Evolutionary conservation across 2,329 filamentous ascomycete genomes (phyloP), one percentile per base, ranked within the genome.

Genomic region (Fusarium sp.): DNA sequence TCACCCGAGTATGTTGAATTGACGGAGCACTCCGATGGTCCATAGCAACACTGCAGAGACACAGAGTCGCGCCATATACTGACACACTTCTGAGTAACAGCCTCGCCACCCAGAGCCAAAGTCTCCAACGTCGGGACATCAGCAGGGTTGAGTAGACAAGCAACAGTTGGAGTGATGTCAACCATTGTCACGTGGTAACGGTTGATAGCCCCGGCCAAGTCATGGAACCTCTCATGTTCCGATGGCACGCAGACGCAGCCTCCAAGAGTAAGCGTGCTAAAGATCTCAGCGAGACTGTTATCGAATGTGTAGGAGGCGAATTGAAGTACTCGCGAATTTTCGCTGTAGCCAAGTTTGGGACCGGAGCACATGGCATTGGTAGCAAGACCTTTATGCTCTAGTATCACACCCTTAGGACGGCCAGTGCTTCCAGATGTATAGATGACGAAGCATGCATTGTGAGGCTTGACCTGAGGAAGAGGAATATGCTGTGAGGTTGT

Each of bases 241-340:
- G 71, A 73, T 12, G 62, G 68, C 5, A 73, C 66, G 12, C 71
- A 73, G 0, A 73, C 62, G 1, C 68, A 63, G 1, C 66, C 69
- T 7, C 71, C 71, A 1, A 48, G 28, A 7, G 30, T 45, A 1
- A 73, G 41, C 0, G 68, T 73, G 6, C 21, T 61, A 47, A 70
- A 72, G 1, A 70, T 73, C 34, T 70, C 65, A 0, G 53, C 59
- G 7, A 68, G 56, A 50, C 69, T 72, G 10, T 59, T 60, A 27
- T 73, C 71, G 13, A 73, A 73, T 0, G 68, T 70, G 41, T 73
- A 68, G 0, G 68, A 68, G 11, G 71, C 65, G 21, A 70, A 72
- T 23, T 73, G 71, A 8, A 73, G 10, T 3, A 73, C 69, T 27
- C 65, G 41, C 1, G 71, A 72, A 20, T 63, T 48, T 12, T 50